A percentile compares a stretch with the other conserved stretches of the same genome.
phyloP scores from a whole-genome alignment of 306 rosid species.

The Sicyos baderoa region DNA sequence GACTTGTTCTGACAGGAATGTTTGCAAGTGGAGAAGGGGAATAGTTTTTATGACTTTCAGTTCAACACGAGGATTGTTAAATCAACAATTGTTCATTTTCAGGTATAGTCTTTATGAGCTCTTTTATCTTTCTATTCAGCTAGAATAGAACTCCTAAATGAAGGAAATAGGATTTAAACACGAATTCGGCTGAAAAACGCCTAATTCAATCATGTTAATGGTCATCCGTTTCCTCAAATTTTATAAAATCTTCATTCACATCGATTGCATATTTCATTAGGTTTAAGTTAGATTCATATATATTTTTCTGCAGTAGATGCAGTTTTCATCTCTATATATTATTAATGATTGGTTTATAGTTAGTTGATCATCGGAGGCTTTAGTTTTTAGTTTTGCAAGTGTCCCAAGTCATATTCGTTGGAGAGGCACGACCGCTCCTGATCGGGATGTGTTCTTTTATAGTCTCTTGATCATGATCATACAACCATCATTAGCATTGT shows the following conservation, averaged over 20 bases:
- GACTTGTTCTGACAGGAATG: slow-evolving; percentile 45
- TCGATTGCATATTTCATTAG: background rate
- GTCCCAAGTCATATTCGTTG: background rate
- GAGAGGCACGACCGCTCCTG: background rate
- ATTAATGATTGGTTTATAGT: background rate
- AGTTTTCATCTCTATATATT: background rate
- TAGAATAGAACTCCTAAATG: background rate
- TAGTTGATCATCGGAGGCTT: background rate
- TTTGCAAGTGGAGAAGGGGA: slow-evolving; percentile 56
- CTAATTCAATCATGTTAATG: background rate
- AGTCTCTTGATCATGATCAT: slow-evolving; percentile 15
- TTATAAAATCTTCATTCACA: background rate
- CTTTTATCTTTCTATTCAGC: background rate
- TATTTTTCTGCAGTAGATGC: background rate
- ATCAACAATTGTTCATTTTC: slow-evolving; percentile 85
- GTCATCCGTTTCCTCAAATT: background rate
- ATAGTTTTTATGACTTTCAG: slow-evolving; percentile 67
- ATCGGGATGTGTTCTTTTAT: background rate
- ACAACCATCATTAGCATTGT: slow-evolving; percentile 27
- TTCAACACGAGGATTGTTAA: slow-evolving; percentile 87
- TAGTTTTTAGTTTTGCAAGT: background rate
- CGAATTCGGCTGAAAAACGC: too few species aligned
- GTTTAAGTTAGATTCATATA: background rate
- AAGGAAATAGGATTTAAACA: background rate
- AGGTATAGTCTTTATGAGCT: slow-evolving; percentile 46